Conservation (phyloP, 352 stramenopile species). For the Saprolegnia parasitica region DNA sequence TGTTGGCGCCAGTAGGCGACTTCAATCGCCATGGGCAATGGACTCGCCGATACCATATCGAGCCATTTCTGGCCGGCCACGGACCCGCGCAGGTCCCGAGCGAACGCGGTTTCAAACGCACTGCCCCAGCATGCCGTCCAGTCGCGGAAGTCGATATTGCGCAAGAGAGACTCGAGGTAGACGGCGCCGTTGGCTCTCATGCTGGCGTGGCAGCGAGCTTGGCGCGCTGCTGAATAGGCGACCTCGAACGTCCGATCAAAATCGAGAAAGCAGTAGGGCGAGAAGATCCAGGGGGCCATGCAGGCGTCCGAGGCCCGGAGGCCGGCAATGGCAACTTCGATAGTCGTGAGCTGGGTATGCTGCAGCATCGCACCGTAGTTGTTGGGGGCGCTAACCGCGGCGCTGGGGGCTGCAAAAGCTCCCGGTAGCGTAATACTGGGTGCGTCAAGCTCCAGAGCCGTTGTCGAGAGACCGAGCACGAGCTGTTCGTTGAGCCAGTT, state of each 20-base stretch:
- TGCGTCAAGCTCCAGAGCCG: background rate
- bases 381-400: background rate
- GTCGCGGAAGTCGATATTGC: conserved; percentile 2
- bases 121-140: conserved; percentile 1
- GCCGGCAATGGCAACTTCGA: conserved; percentile 6
- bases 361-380: background rate
- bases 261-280: conserved; percentile 23
- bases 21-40: background rate
- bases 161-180: conserved; percentile 5
- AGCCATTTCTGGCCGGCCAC: background rate
- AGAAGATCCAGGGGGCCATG: conserved; percentile 18
- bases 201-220: background rate
- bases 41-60: background rate
- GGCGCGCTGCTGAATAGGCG: background rate
- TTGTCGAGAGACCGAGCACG: background rate
- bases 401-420: background rate
- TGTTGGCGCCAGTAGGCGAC: background rate
- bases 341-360: conserved; percentile 4
- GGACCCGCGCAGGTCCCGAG: background rate
- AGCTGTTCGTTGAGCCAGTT: conserved; percentile 22
- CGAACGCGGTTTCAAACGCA: conserved; percentile 8
- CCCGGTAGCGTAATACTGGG: background rate
- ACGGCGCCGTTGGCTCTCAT: conserved; percentile 18
- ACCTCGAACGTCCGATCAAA: conserved; percentile 3
- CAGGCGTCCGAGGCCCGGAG: conserved; percentile 8